These are phyloP conservation scores for Clonostachys sp. DNA, from an alignment of 2,329 filamentous ascomycete genomes.

Conservation along the genomic window DNA sequence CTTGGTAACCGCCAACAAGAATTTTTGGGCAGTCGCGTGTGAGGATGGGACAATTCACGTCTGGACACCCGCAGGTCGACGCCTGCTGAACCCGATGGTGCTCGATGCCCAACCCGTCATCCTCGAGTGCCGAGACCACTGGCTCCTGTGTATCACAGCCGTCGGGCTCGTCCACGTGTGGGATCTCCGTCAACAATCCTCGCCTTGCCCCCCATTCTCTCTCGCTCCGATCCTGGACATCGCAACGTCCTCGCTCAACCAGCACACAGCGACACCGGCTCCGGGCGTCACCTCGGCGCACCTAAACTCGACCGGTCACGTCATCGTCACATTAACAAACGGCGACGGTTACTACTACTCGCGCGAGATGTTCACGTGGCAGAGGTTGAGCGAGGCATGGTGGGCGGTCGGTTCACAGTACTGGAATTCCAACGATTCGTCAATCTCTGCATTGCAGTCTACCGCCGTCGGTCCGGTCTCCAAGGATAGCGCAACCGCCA, in stretches of 20 bases:
- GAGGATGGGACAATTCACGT: slow-evolving; percentile 88
- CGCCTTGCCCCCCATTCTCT: slow-evolving; percentile 85
- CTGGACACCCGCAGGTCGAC: slow-evolving; percentile 88
- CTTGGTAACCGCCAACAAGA: slow-evolving; percentile 84
- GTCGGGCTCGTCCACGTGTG: slow-evolving; percentile 89
- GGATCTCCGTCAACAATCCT: slow-evolving; percentile 79
- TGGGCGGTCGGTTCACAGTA: slow-evolving; percentile 98
- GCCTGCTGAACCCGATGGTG: slow-evolving; percentile 78
- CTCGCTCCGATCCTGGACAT: slow-evolving; percentile 85
- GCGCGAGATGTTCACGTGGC: slow-evolving; percentile 82
- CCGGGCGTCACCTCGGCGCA: slow-evolving; percentile 89
- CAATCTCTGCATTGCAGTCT: slow-evolving; percentile 74
- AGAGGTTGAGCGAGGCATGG: slow-evolving; percentile 93
- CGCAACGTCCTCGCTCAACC: slow-evolving; percentile 72
- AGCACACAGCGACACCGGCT: slow-evolving; percentile 68
- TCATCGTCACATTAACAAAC: slow-evolving; percentile 88
- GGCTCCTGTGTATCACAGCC: slow-evolving; percentile 84
- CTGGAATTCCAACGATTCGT: slow-evolving; percentile 96
- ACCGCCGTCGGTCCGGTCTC: slow-evolving; percentile 58
- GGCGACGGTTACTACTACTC: slow-evolving; percentile 93
- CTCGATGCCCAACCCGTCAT: slow-evolving; percentile 93
- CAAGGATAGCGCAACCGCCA: slow-evolving; percentile 35
- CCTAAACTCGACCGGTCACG: slow-evolving; percentile 79
- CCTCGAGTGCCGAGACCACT: slow-evolving; percentile 83
- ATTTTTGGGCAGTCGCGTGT: slow-evolving; percentile 89